Base-by-base conservation (phyloP, 371 early-diverging fungal genomes). In the Apophysomyces elegans region DNA sequence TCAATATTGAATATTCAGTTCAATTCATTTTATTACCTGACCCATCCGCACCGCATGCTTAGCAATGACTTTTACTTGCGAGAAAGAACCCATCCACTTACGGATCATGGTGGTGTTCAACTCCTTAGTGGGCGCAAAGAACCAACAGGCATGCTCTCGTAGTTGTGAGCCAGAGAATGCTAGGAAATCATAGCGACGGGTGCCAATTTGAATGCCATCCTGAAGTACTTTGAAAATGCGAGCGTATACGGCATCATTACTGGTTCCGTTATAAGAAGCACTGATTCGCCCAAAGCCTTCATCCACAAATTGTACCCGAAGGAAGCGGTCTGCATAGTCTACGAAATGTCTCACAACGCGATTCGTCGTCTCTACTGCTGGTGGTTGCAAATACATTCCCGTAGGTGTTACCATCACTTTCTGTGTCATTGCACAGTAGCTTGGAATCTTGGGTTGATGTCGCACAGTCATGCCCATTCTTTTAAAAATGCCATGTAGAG, bases 231-330 rank as follows among this genome's bases (percentile, higher is more conserved):
- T 59, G 56, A 76, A 83, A 35, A 88, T 76, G 0, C 85, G 79
- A 37, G 76, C 68, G 59, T 85, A 84, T 3, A 78, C 21, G 0
- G 59, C 65, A 11, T 67, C 61, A 14, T 77, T 72, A n/a, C 66
- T 16, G 21, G 45, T 59, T 37, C 37, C 18, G 2, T 37, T 14
- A 11, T 44, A 12, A 7, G 78, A 62, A 41, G 73, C 56, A 1
- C 18, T 70, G 3, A 89, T 63, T 5, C 74, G 73, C 37, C 45
- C 61, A 5, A 73, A 57, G 7, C 84, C 78, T 65, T 92, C 92
- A 56, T 93, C 93, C n/a, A 80, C 73, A 64, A 92, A 89, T 54
- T 83, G 77, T n/a, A 93, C 85, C n/a, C 88, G 78, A 14, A 91
- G 21, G 58, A 93, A 92, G 1, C 84, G 83, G 60, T 91, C 88